Evolutionary conservation across 1,139 yeast species (phyloP).

Genomic region (Arxiozyma bovina): DNA sequence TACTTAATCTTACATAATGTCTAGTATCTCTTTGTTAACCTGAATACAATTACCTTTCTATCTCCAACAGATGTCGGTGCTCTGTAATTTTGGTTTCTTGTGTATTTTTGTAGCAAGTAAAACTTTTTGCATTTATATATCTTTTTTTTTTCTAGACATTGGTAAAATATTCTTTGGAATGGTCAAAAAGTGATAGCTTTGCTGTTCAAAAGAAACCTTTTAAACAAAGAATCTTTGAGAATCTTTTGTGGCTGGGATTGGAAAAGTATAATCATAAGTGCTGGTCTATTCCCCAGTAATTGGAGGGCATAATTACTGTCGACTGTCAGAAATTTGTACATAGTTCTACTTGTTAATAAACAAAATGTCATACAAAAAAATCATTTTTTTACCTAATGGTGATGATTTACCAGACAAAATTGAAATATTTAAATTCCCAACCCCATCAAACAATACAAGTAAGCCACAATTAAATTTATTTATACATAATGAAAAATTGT

Average conservation of each 20-base stretch:
- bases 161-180: not conserved
- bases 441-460: conserved; percentile 21
- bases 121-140: not conserved
- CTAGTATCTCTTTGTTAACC: too few relatives aligned
- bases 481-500: conserved; percentile 17
- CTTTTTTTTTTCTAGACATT: too few relatives aligned
- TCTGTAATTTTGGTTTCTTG: not conserved
- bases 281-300: too few relatives aligned
- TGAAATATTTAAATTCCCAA: conserved; percentile 17
- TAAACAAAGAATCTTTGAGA: too few relatives aligned
- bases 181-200: not conserved
- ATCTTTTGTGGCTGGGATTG: too few relatives aligned
- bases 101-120: too few relatives aligned
- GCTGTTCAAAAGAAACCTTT: not conserved
- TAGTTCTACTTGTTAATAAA: not conserved
- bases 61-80: not conserved
- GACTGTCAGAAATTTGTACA: too few relatives aligned
- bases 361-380: not conserved
- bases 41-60: too few relatives aligned
- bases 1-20: too few relatives aligned
- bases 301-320: not conserved
- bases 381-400: conserved; percentile 9
- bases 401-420: conserved; percentile 1
- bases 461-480: conserved; percentile 17
- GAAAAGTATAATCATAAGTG: too few relatives aligned